Conservation (phyloP, 31 red algal genomes). For the Asparagopsis taxiformis region DNA sequence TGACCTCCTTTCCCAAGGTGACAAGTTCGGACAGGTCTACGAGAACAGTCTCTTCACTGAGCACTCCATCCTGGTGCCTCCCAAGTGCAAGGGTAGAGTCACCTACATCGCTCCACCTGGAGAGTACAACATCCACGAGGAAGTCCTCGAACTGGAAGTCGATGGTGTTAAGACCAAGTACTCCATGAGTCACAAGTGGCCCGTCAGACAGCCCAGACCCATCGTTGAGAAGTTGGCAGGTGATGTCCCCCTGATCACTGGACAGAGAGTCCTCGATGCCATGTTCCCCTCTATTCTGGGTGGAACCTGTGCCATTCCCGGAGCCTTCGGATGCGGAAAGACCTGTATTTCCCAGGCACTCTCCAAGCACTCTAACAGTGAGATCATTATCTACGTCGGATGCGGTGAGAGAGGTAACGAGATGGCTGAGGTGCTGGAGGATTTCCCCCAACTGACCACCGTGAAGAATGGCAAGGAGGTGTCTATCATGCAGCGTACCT, state of each 20-base stretch:
- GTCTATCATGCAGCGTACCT: conserved; percentile 97
- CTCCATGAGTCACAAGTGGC: conserved; percentile 98
- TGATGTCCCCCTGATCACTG: conserved; percentile 80
- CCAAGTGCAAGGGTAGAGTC: conserved; percentile 84
- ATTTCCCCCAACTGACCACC: conserved; percentile 98
- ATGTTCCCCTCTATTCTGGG: conserved; percentile 98
- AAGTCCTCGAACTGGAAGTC: conserved; percentile 83
- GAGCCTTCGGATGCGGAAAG: conserved; percentile 98
- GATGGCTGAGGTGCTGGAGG: conserved; percentile 99
- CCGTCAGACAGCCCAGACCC: conserved; percentile 88
- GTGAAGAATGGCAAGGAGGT: conserved; percentile 79
- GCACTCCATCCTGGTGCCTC: conserved; percentile 95
- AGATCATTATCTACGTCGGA: conserved; percentile 99
- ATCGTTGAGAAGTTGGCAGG: conserved; percentile 89
- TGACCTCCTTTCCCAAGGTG: conserved; percentile 84
- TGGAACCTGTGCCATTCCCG: conserved; percentile 97
- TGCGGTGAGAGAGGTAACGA: conserved; percentile 99
- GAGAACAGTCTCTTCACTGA: conserved; percentile 86
- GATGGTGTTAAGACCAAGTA: conserved; percentile 76
- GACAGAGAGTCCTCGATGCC: conserved; percentile 95
- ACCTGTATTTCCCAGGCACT: conserved; percentile 96
- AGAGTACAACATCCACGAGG: conserved; percentile 93
- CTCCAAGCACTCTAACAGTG: conserved; percentile 96
- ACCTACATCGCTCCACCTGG: conserved; percentile 83
- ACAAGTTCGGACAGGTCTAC: conserved; percentile 78